Base-by-base conservation (phyloP, 176 grass and related monocot genomes). In the Aegilops tauschii region DNA sequence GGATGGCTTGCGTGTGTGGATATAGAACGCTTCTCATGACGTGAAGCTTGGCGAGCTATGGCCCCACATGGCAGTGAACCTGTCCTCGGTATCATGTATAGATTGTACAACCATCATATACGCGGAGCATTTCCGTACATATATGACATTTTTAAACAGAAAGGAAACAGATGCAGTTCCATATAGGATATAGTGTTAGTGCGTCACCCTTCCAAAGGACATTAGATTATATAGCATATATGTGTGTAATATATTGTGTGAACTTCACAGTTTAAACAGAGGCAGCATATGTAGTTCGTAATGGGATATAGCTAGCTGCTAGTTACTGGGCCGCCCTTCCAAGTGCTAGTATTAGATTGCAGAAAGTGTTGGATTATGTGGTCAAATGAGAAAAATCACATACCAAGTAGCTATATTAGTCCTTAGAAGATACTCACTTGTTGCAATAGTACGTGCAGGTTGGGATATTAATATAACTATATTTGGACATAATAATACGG, bases 381-480 rank as follows among this genome's bases (percentile, higher is more conserved):
- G 65, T 86, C 52, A 80, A 63, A 80, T 23, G 28, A 34, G 69
- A 86, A 71, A 71, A 34, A 80, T 14, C 39, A 80, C 27, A 65
- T 40, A 65, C 64, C 25, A 44, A 80, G 14, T 65, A 65, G 14
- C 36, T 80, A 62, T 65, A 29, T 45, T 80, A 20, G 14, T 65
- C 4, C 77, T 80, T 80, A 42, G 36, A 80, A 80, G 23, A 65
- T 45, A 42, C 28, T 49, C 45, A 36, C 23, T 40, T 34, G 54
- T 49, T 34, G 50, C 54, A 29, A 80, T 63, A 25, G 66, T 69
- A 63, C 66, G 37, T 80, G 18, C 28, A 80, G 20, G 8, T 45
- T 80, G 42, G 27, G 45, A 59, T 72, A 63, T 20, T 47, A 63
- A 35, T 71, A 68, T 18, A 61, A 21, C 52, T 73, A 23, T 80